Evolutionary conservation across 441 rosid species (phyloP).

Genomic region (Pelargonium cotyledonis): DNA sequence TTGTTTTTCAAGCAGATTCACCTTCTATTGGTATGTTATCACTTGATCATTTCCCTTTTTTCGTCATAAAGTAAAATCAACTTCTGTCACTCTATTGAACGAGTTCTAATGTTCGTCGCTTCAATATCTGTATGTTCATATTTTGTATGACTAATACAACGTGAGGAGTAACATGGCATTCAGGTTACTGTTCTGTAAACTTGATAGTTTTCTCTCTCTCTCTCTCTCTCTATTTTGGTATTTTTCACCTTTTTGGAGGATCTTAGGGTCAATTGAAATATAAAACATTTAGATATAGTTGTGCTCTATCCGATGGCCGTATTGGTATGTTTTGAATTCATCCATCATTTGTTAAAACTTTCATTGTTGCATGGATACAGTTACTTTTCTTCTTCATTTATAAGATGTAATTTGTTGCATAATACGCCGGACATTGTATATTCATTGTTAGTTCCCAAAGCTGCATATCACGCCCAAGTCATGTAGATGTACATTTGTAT

Average conservation of each 20-base stretch:
- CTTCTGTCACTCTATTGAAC: background rate
- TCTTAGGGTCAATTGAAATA: background rate
- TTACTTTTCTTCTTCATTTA: background rate
- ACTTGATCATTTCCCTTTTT: constrained; percentile 14
- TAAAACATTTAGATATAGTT: background rate
- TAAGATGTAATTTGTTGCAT: background rate
- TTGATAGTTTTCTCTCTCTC: too few relatives aligned
- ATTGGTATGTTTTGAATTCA: background rate
- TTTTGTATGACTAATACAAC: background rate
- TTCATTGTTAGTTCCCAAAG: background rate
- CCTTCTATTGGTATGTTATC: constrained; percentile 59
- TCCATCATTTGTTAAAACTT: background rate
- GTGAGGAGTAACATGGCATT: background rate
- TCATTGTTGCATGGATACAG: background rate
- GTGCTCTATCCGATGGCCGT: background rate
- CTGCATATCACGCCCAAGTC: background rate
- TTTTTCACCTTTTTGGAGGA: background rate
- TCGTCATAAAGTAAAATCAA: background rate
- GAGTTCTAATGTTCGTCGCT: background rate
- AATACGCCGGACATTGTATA: background rate
- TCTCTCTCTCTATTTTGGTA: background rate
- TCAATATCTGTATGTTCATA: background rate
- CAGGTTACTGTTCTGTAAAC: background rate
- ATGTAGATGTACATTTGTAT: background rate
- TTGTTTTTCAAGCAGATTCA: constrained; percentile 71